Evolutionary conservation across 2,329 filamentous ascomycete genomes (phyloP).

Genomic region (Ilyonectria mors-panacis): DNA sequence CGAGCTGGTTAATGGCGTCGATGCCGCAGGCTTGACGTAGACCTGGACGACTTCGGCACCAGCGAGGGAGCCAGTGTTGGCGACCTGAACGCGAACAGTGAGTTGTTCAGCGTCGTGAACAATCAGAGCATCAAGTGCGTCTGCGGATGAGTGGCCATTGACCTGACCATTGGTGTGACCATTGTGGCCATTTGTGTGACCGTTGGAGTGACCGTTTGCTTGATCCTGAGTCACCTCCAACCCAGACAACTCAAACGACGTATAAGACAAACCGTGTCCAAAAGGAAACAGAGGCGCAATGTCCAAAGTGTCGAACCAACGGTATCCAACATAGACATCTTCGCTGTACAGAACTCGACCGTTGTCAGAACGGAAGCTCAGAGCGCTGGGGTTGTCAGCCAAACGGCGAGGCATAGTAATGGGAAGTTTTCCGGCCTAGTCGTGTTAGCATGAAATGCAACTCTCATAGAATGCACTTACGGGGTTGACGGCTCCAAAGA

Average conservation of each 20-base stretch:
- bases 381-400: conserved; percentile 30
- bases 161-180: conserved; percentile 2
- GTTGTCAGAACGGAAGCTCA: conserved; percentile 38
- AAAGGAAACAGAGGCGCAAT: conserved; percentile 37
- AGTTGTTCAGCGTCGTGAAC: conserved; percentile 18
- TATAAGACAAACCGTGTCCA: conserved; percentile 37
- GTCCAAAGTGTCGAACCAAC: conserved; percentile 34
- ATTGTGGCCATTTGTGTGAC: not conserved
- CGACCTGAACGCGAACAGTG: conserved; percentile 61
- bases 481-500: conserved; percentile 36
- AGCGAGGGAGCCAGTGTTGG: conserved; percentile 43
- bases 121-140: not conserved
- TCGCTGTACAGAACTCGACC: conserved; percentile 36
- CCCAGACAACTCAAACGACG: conserved; percentile 30
- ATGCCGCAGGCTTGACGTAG: conserved; percentile 44
- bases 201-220: conserved; percentile 3
- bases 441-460: not conserved
- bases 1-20: conserved; percentile 34
- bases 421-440: conserved; percentile 35
- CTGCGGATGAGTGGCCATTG: conserved; percentile 1
- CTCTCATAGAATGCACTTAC: conserved; percentile 7
- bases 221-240: conserved; percentile 14
- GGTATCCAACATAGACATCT: conserved; percentile 40
- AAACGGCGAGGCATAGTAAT: conserved; percentile 35
- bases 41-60: conserved; percentile 51